Evolutionary conservation across 2,329 filamentous ascomycete species (phyloP).

Genomic region (Sclerotinia minor): DNA sequence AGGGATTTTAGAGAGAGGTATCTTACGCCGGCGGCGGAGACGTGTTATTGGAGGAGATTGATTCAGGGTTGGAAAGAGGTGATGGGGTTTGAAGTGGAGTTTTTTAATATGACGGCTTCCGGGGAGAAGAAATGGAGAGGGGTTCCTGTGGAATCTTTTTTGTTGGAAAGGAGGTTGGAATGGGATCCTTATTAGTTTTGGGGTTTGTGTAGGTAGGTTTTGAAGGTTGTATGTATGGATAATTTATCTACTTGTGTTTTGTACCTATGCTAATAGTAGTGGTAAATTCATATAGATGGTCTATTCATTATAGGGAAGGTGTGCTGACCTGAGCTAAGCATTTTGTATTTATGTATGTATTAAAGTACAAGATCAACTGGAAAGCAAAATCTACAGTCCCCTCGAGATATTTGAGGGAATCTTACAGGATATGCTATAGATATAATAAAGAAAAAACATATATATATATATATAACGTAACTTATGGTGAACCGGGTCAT

Average conservation of each 20-base stretch:
- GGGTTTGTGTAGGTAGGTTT: neutral
- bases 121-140: constrained; percentile 17
- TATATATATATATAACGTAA: too few relatives aligned
- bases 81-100: constrained; percentile 24
- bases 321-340: too few relatives aligned
- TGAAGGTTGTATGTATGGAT: neutral
- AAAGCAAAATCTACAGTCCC: too few relatives aligned
- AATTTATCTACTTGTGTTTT: neutral
- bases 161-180: constrained; percentile 23
- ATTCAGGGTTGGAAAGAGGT: constrained; percentile 48
- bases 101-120: constrained; percentile 1
- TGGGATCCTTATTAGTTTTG: constrained; percentile 22
- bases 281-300: too few relatives aligned
- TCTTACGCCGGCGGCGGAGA: constrained; percentile 51
- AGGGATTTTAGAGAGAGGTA: constrained; percentile 45
- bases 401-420: too few relatives aligned
- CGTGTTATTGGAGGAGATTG: constrained; percentile 53
- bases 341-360: too few relatives aligned
- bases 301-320: too few relatives aligned
- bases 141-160: constrained; percentile 17
- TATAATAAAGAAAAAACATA: too few relatives aligned
- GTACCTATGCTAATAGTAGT: too few relatives aligned
- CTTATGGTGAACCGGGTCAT: too few relatives aligned
- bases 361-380: too few relatives aligned
- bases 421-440: too few relatives aligned